Evolutionary conservation across 2,329 filamentous ascomycete genomes (phyloP).

Genomic region (Lecanosticta acicola): DNA sequence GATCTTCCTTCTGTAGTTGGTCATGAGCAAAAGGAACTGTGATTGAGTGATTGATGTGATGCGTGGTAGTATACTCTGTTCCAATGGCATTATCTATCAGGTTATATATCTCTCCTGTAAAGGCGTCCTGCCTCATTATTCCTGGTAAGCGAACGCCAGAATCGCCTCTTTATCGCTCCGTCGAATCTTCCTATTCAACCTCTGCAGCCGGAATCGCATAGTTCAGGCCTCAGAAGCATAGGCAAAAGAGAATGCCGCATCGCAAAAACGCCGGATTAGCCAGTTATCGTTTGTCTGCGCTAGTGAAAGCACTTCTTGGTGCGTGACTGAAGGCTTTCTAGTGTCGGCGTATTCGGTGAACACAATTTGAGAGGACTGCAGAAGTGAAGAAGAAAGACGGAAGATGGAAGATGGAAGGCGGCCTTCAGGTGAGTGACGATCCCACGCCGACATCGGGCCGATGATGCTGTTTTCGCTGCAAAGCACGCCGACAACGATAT

Average conservation of each 20-base stretch:
- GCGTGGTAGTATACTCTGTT: too few species aligned
- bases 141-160: constrained; percentile 27
- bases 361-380: constrained; percentile 9
- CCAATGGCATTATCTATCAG: too few species aligned
- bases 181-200: constrained; percentile 38
- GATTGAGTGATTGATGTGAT: too few species aligned
- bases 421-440: too few species aligned
- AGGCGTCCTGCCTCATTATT: neutral
- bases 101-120: too few species aligned
- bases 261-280: constrained; percentile 27
- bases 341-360: constrained; percentile 7
- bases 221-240: constrained; percentile 43
- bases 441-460: too few species aligned
- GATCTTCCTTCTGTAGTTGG: too few species aligned
- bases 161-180: constrained; percentile 28
- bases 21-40: too few species aligned
- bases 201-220: constrained; percentile 38
- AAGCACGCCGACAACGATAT: neutral
- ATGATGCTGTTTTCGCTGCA: too few species aligned
- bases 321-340: constrained; percentile 11
- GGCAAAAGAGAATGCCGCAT: constrained; percentile 40
- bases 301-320: constrained; percentile 11
- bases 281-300: constrained; percentile 12
- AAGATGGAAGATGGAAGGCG: neutral
- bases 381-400: neutral